These are phyloP conservation scores for Collybia nuda DNA, from an alignment of 768 basidiomycete genomes.

Conservation along the genomic window DNA sequence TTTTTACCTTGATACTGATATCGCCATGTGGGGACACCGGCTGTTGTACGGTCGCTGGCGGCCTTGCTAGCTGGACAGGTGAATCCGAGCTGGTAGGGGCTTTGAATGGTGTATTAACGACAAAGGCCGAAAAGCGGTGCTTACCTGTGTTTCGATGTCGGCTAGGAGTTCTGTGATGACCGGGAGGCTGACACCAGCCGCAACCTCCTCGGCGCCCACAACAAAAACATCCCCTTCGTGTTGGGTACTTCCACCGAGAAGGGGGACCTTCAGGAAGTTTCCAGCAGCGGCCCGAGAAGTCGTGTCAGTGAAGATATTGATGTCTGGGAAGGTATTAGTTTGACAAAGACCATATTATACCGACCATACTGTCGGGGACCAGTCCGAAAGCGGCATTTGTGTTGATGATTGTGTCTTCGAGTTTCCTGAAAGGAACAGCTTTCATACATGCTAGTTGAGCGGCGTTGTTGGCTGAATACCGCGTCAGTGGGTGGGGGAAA, in stretches of 20 bases:
- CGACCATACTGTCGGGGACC: constrained; percentile 28
- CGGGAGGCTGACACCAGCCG: constrained; percentile 25
- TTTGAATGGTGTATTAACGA: too few species aligned
- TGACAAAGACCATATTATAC: background rate
- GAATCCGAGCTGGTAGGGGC: constrained; percentile 19
- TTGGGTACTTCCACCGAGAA: constrained; percentile 25
- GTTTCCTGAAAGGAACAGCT: constrained; percentile 22
- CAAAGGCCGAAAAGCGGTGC: background rate
- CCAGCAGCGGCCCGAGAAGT: constrained; percentile 14
- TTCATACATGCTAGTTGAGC: constrained; percentile 37
- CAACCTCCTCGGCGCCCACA: constrained; percentile 23
- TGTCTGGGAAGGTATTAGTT: constrained; percentile 15
- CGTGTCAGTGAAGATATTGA: constrained; percentile 30
- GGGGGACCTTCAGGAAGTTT: constrained; percentile 18
- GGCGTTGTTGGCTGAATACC: constrained; percentile 20
- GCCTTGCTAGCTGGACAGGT: constrained; percentile 29
- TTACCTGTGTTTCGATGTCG: constrained; percentile 30
- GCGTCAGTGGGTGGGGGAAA: background rate
- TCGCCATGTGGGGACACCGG: constrained; percentile 20
- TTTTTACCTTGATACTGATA: constrained; percentile 23
- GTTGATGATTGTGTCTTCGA: constrained; percentile 31
- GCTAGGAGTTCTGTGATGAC: constrained; percentile 26
- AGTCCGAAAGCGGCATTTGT: constrained; percentile 25
- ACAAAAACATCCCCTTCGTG: constrained; percentile 37
- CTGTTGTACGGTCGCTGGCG: constrained; percentile 23